phyloP scores from a whole-genome alignment of 2,329 filamentous ascomycete species.

The Clarireedia homoeocarpa region DNA sequence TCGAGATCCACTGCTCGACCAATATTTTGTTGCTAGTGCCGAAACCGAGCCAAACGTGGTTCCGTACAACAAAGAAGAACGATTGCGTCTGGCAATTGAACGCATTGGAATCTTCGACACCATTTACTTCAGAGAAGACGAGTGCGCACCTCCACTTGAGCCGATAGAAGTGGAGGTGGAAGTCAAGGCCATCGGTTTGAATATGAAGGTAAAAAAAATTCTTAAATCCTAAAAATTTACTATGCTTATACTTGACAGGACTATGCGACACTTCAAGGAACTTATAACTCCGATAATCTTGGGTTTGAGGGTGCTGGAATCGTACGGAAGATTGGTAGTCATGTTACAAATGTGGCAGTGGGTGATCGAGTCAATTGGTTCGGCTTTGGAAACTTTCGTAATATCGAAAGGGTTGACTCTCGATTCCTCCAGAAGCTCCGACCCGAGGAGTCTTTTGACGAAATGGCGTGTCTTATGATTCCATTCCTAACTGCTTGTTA shows the following conservation, averaged over 20 bases:
- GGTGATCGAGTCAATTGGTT: constrained; percentile 37
- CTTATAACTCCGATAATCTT: not conserved
- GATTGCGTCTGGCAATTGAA: not conserved
- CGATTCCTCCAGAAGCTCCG: constrained; percentile 17
- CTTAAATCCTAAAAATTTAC: not conserved
- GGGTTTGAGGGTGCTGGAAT: constrained; percentile 41
- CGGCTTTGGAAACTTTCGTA: constrained; percentile 19
- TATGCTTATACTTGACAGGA: not conserved
- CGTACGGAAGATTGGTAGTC: constrained; percentile 46
- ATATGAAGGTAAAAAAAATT: constrained; percentile 3
- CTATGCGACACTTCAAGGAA: not conserved
- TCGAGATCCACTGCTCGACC: constrained; percentile 8
- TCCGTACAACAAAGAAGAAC: not conserved
- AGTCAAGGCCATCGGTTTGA: constrained; percentile 2
- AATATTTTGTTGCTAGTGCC: constrained; percentile 8
- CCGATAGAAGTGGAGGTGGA: not conserved
- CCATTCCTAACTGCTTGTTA: constrained; percentile 34
- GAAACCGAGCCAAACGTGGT: not conserved
- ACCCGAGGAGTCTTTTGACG: constrained; percentile 18
- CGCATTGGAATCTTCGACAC: constrained; percentile 8
- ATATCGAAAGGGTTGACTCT: constrained; percentile 18
- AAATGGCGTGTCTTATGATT: constrained; percentile 20
- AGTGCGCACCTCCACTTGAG: not conserved
- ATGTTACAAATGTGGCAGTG: constrained; percentile 44
- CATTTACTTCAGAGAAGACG: not conserved